Evolutionary conservation across 2,329 filamentous ascomycete genomes (phyloP), one percentile per base, ranked within the genome.

Genomic region (Trichophyton rubrum): DNA sequence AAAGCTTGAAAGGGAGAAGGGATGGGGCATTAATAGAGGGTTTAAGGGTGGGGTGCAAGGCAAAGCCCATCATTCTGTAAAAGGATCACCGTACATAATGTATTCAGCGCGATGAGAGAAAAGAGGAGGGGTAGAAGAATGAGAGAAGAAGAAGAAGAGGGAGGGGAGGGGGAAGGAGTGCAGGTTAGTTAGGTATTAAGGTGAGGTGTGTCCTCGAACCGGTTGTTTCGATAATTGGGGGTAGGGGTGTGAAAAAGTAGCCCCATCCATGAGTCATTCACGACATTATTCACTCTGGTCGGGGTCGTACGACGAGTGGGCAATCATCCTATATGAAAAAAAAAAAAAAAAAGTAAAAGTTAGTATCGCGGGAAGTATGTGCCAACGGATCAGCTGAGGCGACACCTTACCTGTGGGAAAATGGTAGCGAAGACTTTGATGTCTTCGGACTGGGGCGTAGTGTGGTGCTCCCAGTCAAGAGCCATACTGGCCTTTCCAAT

Each of bases 401-500:
- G 35, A 6, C 27, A 30, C 15, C 85, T 74, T 77, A 95, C 91
- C 87, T 88, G 87, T 61, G 93, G 93, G 82, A 99, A 99, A 68
- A 99, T 95, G 30, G 90, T 96, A 45, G 93, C 93, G 77, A 97
- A 99, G 66, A 97, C 92, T 79, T 95, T 92, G 75, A 99, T 97
- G 75, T 95, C 86, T 77, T 99, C 93, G 0, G 89, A 95, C 62
- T 80, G 70, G 0, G 88, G 84, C 9, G 93, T 97, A 17, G 90
- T 77, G 72, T 90, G 85, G 74, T 99, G 93, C 73, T 85, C 82
- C 92, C 92, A 97, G 74, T 97, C 85, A 66, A 97, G 80, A 71
- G 85, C 80, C 73, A 96, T 80, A 65, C 89, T 88, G 7, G 90
- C 91, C 81, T 93, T 96, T 71, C 90, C 91, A 69, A 96, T 82